Percentiles rank a stretch among this genome's conserved stretches.
Evolutionary conservation across 2,329 filamentous ascomycete species (phyloP).

Genomic region (Botryotinia globosa): DNA sequence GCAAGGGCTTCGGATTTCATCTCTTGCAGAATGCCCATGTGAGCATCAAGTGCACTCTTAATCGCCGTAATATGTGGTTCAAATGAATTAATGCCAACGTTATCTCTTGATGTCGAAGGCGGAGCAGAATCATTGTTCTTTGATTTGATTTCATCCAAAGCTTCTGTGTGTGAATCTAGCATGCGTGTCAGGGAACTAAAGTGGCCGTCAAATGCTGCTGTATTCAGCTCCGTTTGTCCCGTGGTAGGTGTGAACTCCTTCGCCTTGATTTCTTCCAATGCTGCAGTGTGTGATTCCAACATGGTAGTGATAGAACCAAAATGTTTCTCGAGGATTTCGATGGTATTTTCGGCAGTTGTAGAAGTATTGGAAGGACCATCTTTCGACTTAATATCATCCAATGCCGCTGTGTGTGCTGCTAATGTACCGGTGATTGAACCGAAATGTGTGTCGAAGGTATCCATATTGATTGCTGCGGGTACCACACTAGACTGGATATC

Average conservation of each 20-base stretch:
- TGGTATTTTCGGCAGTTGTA: neutral
- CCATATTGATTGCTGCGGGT: neutral
- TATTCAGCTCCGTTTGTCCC: neutral
- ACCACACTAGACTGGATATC: neutral
- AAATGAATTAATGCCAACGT: constrained; percentile 18
- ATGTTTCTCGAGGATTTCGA: constrained; percentile 15
- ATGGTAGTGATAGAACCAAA: constrained; percentile 19
- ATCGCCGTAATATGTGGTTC: constrained; percentile 30
- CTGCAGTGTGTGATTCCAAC: constrained; percentile 23
- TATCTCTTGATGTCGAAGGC: neutral
- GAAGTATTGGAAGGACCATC: constrained; percentile 6
- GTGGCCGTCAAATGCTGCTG: constrained; percentile 14
- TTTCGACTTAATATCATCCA: constrained; percentile 27
- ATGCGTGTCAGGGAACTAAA: constrained; percentile 22
- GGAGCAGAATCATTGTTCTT: neutral
- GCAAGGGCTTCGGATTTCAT: constrained; percentile 19
- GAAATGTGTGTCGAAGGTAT: constrained; percentile 21
- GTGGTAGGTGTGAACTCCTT: constrained; percentile 1
- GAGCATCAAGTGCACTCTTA: constrained; percentile 26
- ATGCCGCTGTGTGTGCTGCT: constrained; percentile 21
- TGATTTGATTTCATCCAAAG: constrained; percentile 17
- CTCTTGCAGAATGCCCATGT: constrained; percentile 26
- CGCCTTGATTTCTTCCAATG: constrained; percentile 28
- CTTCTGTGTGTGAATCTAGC: constrained; percentile 22
- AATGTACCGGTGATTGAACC: constrained; percentile 21